Evolutionary conservation across 2,329 filamentous ascomycete species (phyloP), one percentile per base, ranked within the genome.

Genomic region (Cadophora luteo-olivacea): DNA sequence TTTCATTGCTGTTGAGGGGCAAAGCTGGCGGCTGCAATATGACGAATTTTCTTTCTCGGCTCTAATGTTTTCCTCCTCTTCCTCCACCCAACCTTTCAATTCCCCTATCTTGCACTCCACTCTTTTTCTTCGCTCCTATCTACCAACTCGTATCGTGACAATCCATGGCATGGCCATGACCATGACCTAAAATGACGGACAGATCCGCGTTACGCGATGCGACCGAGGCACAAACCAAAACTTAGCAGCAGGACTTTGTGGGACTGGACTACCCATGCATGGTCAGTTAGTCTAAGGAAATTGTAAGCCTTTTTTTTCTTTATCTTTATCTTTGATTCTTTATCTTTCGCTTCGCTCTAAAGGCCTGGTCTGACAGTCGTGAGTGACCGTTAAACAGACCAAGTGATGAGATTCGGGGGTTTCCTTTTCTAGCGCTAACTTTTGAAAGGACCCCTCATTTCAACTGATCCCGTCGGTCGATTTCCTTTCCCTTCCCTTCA

Each of bases 121-220:
- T 57, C 29, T 49, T 49, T 49, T 11, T 22, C 36, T 4, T n/a
- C n/a, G n/a, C 33, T 36, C 33, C 33, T 36, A 36, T 8, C 36
- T 38, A 9, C 36, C 12, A 38, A 3, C 25, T 14, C n/a, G n/a
- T n/a, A 57, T 36, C 54, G 32, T 24, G n/a, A 58, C 54, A 24
- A 29, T 38, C 33, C 32, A 22, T 14, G 19, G 16, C 29, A n/a
- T 33, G 19, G 12, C 32, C 29, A n/a, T 33, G 38, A n/a, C 32
- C n/a, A 22, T 33, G 22, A 45, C 11, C 57, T 41, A 45, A 60
- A 60, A 45, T 45, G 57, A 45, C 57, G 57, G 57, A 60, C 57
- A 60, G n/a, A 60, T 60, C 57, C 57, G 55, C 55, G 55, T 38
- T 58, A 58, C 55, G 55, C 55, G 55, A 58, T 41, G 55, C 32